Base-by-base conservation (phyloP, 2,329 filamentous ascomycete species). In the Verticillium alfalfae region DNA sequence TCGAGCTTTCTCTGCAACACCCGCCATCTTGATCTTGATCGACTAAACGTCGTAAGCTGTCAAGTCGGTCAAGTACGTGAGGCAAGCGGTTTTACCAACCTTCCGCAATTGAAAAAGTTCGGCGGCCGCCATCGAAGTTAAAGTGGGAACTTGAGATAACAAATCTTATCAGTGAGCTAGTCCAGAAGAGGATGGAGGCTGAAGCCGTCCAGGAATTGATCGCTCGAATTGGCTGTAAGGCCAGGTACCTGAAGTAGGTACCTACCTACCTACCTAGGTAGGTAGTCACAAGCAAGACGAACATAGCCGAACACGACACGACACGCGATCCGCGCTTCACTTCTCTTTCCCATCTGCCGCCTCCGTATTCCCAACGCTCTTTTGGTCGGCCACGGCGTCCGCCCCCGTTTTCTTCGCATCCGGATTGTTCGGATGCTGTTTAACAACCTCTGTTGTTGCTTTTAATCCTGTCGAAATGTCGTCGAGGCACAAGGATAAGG, bases 1-100 rank as follows among this genome's bases (percentile, higher is more conserved):
- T 62, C 94, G 91, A 61, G 94, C 95, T 78, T 97, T 98, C 72
- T 98, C 95, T 66, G 91, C 89, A 62, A 95, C 89, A 52, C 87
- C 89, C 1, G 93, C 86, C 92, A 97, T 96, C 49, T 5, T 56
- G 54, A 34, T 6, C 7, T 8, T 34, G 54, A 26, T 18, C 10
- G 54, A 34, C 12, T n/a, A 9, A 37, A 5, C 13, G 36, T 2
- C 2, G n/a, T 52, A 18, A 10, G 8, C 16, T 52, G 16, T 18
- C 18, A 18, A 10, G 9, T 22, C 18, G 13, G n/a, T n/a, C 9
- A 45, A 18, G 13, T 52, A 52, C 45, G 1, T 5, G 36, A 9
- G 36, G 45, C 18, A 9, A 18, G 10, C 22, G 5, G 10, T 52
- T 49, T 13, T 8, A n/a, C 8, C n/a, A 12, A 18, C 10, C 18